Evolutionary conservation across 352 stramenopile species (phyloP).

Genomic region (Globisporangium viniferum): DNA sequence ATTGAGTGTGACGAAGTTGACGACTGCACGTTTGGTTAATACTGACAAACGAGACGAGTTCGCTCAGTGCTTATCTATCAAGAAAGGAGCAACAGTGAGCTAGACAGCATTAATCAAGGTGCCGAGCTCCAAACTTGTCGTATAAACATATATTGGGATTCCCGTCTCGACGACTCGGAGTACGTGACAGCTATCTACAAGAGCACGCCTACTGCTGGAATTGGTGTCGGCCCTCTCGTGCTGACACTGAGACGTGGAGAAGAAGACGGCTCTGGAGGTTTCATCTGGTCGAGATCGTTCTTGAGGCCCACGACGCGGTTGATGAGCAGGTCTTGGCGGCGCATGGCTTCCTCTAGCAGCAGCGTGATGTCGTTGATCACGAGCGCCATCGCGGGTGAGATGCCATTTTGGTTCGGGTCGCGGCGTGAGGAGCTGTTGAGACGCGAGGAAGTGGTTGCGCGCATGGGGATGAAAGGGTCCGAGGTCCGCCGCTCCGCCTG

Average conservation of each 20-base stretch:
- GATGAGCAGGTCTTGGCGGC: slow-evolving; percentile 44
- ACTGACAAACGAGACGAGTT: too few relatives aligned
- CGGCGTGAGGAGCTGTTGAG: slow-evolving; percentile 33
- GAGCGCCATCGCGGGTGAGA: slow-evolving; percentile 39
- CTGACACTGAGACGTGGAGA: neutral
- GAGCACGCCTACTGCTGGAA: neutral
- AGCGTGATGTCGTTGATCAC: slow-evolving; percentile 39
- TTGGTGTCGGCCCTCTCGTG: neutral
- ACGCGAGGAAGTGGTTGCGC: slow-evolving; percentile 33
- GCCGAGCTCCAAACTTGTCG: too few relatives aligned
- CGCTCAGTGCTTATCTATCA: too few relatives aligned
- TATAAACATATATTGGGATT: too few relatives aligned
- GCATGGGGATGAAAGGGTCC: slow-evolving; percentile 22
- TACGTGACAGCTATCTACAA: neutral
- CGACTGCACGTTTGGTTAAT: too few relatives aligned
- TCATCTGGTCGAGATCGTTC: slow-evolving; percentile 29
- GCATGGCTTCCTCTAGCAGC: slow-evolving; percentile 42
- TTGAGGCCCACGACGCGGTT: slow-evolving; percentile 36
- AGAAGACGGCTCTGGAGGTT: neutral
- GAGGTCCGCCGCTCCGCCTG: slow-evolving; percentile 24
- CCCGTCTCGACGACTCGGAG: neutral
- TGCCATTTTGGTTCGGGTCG: slow-evolving; percentile 15
- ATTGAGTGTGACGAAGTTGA: too few relatives aligned
- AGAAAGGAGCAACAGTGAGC: too few relatives aligned
- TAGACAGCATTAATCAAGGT: too few relatives aligned